Evolutionary conservation across 169 alveolate genomes (phyloP), one percentile per base, ranked within the genome.

Genomic region (Cryptosporidium canis): DNA sequence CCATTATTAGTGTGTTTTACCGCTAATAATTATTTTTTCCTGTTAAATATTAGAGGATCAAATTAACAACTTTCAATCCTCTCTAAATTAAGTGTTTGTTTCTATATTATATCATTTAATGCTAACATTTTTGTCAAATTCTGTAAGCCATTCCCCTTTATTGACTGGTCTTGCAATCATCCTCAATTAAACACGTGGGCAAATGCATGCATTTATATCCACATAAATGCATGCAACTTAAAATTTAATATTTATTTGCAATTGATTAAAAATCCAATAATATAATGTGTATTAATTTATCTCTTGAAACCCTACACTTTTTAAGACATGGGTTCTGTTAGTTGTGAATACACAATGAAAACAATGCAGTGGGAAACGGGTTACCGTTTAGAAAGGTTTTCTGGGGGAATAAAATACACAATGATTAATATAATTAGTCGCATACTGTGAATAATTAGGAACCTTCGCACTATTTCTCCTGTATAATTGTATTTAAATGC

Each of bases 1-100:
- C 18, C 24, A 51, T 51, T 61, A 61, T 29, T 24, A 51, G 84
- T 70, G 84, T 70, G 84, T 24, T 21, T 70, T 70, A 33, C 84
- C 84, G 84, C 84, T 51, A 51, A 11, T 70, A 53, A 33, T 67
- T 67, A 66, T 39, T 66, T 67, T 18, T 51, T 51, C 24, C 5
- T 14, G 1, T 51, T 21, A n/a, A 48, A 16, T 48, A 16, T 47
- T 0, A 21, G 24, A 51, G 11, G 3, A 21, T 51, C 12, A 51
- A 24, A 7, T 14, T 0, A 2, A 51, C 14, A 2, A 11, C 18
- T 8, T n/a, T 33, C 9, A 51, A n/a, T n/a, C 24, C 24, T 51
- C 24, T 51, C 35, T 6, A 51, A 3, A 18, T 51, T 3, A 51
- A 51, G n/a, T 51, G 8, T 16, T 51, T 0, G 24, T 21, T 21